Percentiles rank a stretch among this genome's conserved stretches.
Conservation (phyloP, 2,329 filamentous ascomycete species). For the Coniochaeta ligniaria region DNA sequence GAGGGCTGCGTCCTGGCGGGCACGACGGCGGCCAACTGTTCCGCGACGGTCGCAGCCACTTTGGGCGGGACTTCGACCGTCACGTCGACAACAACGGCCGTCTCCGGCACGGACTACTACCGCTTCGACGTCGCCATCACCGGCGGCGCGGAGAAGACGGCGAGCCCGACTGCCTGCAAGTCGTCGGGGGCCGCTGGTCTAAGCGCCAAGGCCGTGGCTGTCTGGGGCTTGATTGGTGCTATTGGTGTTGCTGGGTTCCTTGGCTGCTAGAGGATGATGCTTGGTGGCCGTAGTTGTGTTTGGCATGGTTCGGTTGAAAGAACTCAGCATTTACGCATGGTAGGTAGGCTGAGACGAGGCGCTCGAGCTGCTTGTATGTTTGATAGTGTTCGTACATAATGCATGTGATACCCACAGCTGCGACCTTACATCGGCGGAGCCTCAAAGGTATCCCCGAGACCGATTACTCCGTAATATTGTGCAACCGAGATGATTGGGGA, state of each 20-base stretch:
- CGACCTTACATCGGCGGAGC: no score
- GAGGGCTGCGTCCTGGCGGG: conserved; percentile 6
- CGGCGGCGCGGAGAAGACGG: conserved; percentile 11
- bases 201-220: not conserved
- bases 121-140: conserved; percentile 10
- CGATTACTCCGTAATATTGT: no score
- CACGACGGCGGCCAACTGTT: conserved; percentile 6
- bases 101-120: conserved; percentile 3
- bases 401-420: not conserved
- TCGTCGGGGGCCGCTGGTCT: not conserved
- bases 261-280: not conserved
- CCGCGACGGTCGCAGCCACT: not conserved
- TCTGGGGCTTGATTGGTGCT: not conserved
- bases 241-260: conserved; percentile 1
- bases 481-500: no score
- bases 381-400: not conserved
- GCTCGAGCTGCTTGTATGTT: not conserved
- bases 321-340: not conserved
- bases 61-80: not conserved
- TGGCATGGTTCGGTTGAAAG: not conserved
- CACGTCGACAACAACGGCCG: not conserved
- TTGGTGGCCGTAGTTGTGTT: not conserved
- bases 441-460: no score
- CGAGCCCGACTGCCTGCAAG: conserved; percentile 2
- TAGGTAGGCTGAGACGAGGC: not conserved